phyloP scores from a whole-genome alignment of 352 stramenopile species.

The Phytophthora pisi region DNA sequence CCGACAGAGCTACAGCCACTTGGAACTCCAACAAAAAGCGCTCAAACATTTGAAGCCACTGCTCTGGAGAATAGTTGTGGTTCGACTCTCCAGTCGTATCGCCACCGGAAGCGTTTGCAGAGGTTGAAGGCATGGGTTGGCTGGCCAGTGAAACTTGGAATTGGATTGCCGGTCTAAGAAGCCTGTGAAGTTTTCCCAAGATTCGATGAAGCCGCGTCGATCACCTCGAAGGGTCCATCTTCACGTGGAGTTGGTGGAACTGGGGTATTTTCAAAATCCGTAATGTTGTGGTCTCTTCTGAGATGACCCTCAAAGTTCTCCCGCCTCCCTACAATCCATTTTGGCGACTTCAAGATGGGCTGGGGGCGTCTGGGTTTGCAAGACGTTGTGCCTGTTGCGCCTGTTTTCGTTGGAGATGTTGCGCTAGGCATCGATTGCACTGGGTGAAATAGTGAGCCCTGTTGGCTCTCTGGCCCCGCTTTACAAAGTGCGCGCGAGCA shows the following conservation, averaged over 20 bases:
- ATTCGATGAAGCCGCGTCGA: not conserved
- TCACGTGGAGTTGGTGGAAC: not conserved
- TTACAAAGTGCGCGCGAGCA: not conserved
- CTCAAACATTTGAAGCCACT: constrained; percentile 9
- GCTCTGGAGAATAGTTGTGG: not conserved
- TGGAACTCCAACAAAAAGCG: constrained; percentile 17
- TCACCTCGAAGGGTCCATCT: not conserved
- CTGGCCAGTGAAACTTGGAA: not conserved
- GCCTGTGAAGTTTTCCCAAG: not conserved
- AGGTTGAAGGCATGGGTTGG: not conserved
- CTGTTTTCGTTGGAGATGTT: not conserved
- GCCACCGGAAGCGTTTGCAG: not conserved
- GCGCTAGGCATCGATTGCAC: not conserved
- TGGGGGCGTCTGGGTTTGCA: not conserved
- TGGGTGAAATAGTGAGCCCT: not conserved
- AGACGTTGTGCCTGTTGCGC: not conserved
- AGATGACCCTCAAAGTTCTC: constrained; percentile 4
- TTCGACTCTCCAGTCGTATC: not conserved
- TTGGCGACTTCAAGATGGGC: not conserved
- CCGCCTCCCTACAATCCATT: not conserved
- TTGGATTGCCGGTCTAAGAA: not conserved
- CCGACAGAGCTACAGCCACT: constrained; percentile 4
- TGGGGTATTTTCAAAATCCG: not conserved
- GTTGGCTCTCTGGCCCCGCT: not conserved
- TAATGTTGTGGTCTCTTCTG: not conserved